Percentiles rank a stretch among this genome's conserved stretches.
phyloP scores from a whole-genome alignment of 176 grass and related monocot species.

The Thalia dealbata region DNA sequence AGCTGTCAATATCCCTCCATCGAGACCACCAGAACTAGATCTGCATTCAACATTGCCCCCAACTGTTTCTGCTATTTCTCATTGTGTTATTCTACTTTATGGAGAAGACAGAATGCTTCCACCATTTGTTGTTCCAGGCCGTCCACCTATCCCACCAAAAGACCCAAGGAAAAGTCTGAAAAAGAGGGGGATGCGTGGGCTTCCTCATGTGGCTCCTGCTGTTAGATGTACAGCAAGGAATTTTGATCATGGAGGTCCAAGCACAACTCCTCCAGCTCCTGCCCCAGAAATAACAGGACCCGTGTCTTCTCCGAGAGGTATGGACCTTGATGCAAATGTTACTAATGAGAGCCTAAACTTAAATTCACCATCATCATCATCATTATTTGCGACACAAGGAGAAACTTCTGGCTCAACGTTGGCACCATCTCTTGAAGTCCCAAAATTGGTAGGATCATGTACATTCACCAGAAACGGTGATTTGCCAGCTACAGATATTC shows the following conservation, averaged over 20 bases:
- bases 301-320: background rate
- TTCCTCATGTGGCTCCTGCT: slow-evolving; percentile 23
- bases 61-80: slow-evolving; percentile 63
- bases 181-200: slow-evolving; percentile 32
- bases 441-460: slow-evolving; percentile 15
- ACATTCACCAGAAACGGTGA: slow-evolving; percentile 3
- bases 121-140: slow-evolving; percentile 58
- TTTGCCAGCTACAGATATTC: slow-evolving; percentile 15
- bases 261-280: slow-evolving; percentile 10
- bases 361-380: slow-evolving; percentile 35
- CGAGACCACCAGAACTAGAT: slow-evolving; percentile 34
- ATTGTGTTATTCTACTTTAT: slow-evolving; percentile 68
- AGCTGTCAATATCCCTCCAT: slow-evolving; percentile 53
- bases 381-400: slow-evolving; percentile 25
- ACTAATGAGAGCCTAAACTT: slow-evolving; percentile 37
- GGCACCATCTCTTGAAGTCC: slow-evolving; percentile 23
- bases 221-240: slow-evolving; percentile 17
- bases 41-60: slow-evolving; percentile 56
- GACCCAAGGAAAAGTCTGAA: slow-evolving; percentile 67
- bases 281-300: slow-evolving; percentile 20
- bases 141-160: slow-evolving; percentile 46
- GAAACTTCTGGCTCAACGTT: slow-evolving; percentile 6
- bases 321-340: slow-evolving; percentile 6
- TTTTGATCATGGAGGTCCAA: slow-evolving; percentile 14
- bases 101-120: slow-evolving; percentile 71